Evolutionary conservation across 2,329 filamentous ascomycete species (phyloP), one percentile per base, ranked within the genome.

Genomic region (Ampelomyces quisqualis): DNA sequence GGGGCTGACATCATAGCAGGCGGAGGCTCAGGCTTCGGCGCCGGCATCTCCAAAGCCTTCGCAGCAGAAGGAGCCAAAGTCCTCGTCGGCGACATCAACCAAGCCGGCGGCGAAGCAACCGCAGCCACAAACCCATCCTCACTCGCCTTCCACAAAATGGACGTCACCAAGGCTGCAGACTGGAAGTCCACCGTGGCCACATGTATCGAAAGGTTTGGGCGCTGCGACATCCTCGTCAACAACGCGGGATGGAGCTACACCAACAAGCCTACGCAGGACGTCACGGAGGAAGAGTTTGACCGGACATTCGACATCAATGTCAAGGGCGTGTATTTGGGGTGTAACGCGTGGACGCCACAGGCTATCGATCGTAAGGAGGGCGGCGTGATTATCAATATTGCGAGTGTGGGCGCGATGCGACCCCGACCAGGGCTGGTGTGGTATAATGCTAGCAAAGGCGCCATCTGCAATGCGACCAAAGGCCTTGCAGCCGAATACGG

Each of bases 401-500:
- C 83, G 1, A 84, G 79, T 2, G 84, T 82, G 0, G 82, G 82
- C 0, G 81, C 77, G 3, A 73, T 75, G 6, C 68, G 84, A 18
- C 84, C 83, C 0, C 72, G 83, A 17, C 79, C 80, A 0, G 78
- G 81, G 0, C 57, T 86, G 31, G 81, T 82, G 1, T 86, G 83
- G 82, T 86, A 86, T 57, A 86, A 85, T 57, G 80, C 82, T 1
- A 80, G 77, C 29, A 87, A 87, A 61, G 82, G 78, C 0, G 83
- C 83, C 1, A 77, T 84, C 8, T 77, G 77, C 52, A 84, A 77
- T 34, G 80, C 79, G 7, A 83, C 80, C 2, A 83, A 81, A 67
- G 78, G 78, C 8, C 74, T 90, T 51, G 86, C 85, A 1, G 81
- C 85, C 1, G 86, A 90, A 64, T 90, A 85, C 53, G 86, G 82